phyloP scores from a whole-genome alignment of 2,329 filamentous ascomycete species.

The Harringtonia aguacate region DNA sequence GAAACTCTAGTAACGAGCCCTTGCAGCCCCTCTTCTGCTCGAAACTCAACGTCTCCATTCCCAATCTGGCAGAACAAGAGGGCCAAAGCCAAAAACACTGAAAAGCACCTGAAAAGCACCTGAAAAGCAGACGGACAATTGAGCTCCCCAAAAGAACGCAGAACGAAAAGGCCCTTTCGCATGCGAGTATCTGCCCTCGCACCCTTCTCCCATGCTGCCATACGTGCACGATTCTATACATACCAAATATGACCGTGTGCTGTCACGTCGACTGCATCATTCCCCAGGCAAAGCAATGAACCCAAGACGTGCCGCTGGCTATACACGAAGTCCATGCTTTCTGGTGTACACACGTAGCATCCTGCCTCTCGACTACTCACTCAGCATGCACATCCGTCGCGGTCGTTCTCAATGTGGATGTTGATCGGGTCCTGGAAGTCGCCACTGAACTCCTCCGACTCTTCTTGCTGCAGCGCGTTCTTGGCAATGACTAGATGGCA shows the following conservation, averaged over 20 bases:
- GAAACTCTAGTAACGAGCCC: not conserved
- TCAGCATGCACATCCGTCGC: constrained; percentile 89
- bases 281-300: too few relatives aligned
- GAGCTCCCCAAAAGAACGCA: too few relatives aligned
- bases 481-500: constrained; percentile 72
- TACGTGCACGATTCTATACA: too few relatives aligned
- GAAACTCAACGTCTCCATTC: not conserved
- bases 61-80: not conserved
- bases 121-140: too few relatives aligned
- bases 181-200: not conserved
- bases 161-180: not conserved
- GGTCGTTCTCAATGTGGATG: constrained; percentile 90
- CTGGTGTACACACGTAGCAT: too few relatives aligned
- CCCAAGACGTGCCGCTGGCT: too few relatives aligned
- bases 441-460: constrained; percentile 93
- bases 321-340: too few relatives aligned
- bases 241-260: not conserved
- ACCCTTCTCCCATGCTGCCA: not conserved
- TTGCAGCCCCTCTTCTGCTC: not conserved
- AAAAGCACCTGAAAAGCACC: not conserved
- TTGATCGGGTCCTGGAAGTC: constrained; percentile 98
- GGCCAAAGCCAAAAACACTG: not conserved
- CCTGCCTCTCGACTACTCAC: not conserved
- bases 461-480: constrained; percentile 91
- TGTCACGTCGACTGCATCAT: not conserved